Percentiles rank a stretch among this genome's conserved stretches.
These are phyloP conservation scores for Monosporascus sp. DNA, from an alignment of 2,329 filamentous ascomycete genomes.

Conservation along the genomic window DNA sequence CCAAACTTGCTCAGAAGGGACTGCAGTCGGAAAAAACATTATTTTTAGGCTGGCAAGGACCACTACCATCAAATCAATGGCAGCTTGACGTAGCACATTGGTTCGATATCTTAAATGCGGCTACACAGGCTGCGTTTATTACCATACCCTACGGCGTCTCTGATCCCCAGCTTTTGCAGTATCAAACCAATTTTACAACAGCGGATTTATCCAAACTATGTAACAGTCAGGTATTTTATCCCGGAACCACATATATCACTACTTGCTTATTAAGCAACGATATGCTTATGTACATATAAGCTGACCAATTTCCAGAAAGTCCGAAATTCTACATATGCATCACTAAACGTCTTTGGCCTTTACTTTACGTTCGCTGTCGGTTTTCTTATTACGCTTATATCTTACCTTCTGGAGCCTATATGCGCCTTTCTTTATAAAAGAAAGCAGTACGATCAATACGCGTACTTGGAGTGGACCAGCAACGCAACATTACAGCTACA, in stretches of 20 bases:
- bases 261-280: not conserved
- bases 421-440: not conserved
- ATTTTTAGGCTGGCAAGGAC: not conserved
- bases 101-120: not conserved
- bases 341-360: not conserved
- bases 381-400: not conserved
- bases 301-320: not conserved
- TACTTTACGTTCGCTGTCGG: not conserved
- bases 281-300: not conserved
- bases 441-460: not conserved
- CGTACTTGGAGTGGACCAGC: not conserved
- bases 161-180: not conserved
- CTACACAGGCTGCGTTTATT: not conserved
- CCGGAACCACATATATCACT: not conserved
- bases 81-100: not conserved
- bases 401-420: not conserved
- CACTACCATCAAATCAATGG: constrained; percentile 32
- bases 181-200: not conserved
- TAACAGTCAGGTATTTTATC: not conserved
- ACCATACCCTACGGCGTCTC: not conserved
- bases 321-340: not conserved
- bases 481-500: not conserved
- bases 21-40: not conserved
- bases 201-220: not conserved
- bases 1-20: not conserved